Conservation (phyloP, 306 rosid species). For the Potentilla sterilis region DNA sequence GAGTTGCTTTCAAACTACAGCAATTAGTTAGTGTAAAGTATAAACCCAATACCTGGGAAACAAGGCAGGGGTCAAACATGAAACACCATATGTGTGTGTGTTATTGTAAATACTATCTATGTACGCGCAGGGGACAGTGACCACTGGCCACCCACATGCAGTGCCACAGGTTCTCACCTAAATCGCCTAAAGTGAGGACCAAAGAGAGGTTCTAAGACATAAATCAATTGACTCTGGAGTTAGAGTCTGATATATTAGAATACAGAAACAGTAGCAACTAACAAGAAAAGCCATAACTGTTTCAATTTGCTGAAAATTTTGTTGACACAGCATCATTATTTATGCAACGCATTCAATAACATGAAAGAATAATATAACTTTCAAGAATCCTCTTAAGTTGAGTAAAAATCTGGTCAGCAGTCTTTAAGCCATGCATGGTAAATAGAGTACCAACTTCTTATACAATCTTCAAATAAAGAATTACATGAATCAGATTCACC, state of each 20-base stretch:
- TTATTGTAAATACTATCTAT: not conserved
- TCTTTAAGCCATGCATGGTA: constrained; percentile 2
- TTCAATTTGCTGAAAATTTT: not conserved
- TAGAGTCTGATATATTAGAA: not conserved
- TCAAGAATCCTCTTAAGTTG: constrained; percentile 6
- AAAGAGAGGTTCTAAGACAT: not conserved
- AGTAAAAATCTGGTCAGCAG: not conserved
- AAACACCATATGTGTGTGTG: not conserved
- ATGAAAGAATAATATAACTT: not conserved
- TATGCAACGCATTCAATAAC: not conserved
- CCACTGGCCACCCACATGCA: not conserved
- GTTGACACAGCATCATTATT: not conserved
- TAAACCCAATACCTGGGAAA: not conserved
- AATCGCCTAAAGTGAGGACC: not conserved
- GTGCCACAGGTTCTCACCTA: not conserved
- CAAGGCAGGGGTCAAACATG: not conserved
- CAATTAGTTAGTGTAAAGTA: not conserved
- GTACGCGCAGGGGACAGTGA: not conserved
- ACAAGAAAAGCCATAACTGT: not conserved
- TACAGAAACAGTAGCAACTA: not conserved
- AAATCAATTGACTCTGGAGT: not conserved
- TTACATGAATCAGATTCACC: not conserved
- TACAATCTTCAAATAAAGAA: not conserved
- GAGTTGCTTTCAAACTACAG: not conserved
- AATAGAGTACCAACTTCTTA: not conserved